These are phyloP conservation scores for Parastagonospora avenae DNA, from an alignment of 2,329 filamentous ascomycete species.

Conservation along the genomic window DNA sequence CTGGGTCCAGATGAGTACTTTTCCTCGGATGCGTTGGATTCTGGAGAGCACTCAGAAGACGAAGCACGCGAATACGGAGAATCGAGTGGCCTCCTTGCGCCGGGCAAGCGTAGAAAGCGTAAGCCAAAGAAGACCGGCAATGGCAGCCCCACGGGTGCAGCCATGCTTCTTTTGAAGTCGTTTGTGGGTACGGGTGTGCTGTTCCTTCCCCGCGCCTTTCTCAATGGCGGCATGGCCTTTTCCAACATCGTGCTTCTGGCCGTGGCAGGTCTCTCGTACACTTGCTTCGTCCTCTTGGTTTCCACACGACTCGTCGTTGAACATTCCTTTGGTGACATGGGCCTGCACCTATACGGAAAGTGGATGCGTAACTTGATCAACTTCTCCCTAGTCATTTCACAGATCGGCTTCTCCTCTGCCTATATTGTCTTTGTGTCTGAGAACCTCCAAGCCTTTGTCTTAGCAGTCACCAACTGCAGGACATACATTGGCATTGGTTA, in stretches of 20 bases:
- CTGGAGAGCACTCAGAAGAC: slow-evolving; percentile 56
- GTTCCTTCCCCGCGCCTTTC: slow-evolving; percentile 88
- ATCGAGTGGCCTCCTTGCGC: slow-evolving; percentile 78
- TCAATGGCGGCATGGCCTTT: slow-evolving; percentile 97
- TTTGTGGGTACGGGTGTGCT: slow-evolving; percentile 97
- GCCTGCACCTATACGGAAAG: slow-evolving; percentile 85
- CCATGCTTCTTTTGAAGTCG: slow-evolving; percentile 88
- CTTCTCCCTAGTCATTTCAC: slow-evolving; percentile 89
- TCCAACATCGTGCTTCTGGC: slow-evolving; percentile 87
- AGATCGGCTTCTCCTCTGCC: slow-evolving; percentile 91
- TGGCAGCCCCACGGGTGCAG: slow-evolving; percentile 78
- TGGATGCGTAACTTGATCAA: slow-evolving; percentile 90
- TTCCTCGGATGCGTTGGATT: slow-evolving; percentile 72
- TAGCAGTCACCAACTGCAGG: slow-evolving; percentile 87
- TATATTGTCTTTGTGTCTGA: slow-evolving; percentile 98
- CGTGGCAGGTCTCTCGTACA: slow-evolving; percentile 88
- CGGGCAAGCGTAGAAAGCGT: slow-evolving; percentile 71
- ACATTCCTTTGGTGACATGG: slow-evolving; percentile 97
- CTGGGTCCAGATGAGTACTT: slow-evolving; percentile 90
- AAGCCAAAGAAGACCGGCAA: slow-evolving; percentile 80
- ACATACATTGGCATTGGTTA: slow-evolving; percentile 84
- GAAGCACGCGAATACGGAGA: slow-evolving; percentile 83
- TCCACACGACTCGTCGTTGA: slow-evolving; percentile 82
- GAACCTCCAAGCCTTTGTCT: slow-evolving; percentile 92
- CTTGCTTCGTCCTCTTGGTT: slow-evolving; percentile 94